Conservation (phyloP, 192 early-diverging fungal species). For the Dispira simplex region DNA sequence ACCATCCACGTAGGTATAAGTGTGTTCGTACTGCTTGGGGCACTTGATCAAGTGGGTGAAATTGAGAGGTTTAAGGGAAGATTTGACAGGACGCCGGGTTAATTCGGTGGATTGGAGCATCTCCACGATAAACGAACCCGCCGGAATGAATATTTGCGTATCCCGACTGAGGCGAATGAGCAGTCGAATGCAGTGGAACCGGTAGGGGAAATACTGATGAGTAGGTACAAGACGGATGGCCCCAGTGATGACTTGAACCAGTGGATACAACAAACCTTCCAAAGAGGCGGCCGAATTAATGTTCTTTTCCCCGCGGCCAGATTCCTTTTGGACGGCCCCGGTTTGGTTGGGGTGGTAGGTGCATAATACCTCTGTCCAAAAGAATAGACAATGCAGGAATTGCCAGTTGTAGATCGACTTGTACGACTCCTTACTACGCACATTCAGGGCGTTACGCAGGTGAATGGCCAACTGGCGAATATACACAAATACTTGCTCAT, state of each 20-base stretch:
- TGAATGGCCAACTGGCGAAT: slow-evolving; percentile 88
- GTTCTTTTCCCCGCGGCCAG: slow-evolving; percentile 11
- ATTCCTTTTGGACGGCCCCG: slow-evolving; percentile 11
- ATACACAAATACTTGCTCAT: slow-evolving; percentile 88
- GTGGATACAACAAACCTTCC: slow-evolving; percentile 62
- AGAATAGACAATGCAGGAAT: slow-evolving; percentile 79
- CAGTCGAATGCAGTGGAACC: slow-evolving; percentile 66
- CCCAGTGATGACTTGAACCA: slow-evolving; percentile 65
- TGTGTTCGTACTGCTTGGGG: slow-evolving; percentile 71
- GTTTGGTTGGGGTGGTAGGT: slow-evolving; percentile 36
- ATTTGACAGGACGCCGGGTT: slow-evolving; percentile 49
- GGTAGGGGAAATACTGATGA: slow-evolving; percentile 81
- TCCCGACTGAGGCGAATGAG: slow-evolving; percentile 53
- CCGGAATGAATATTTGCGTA: slow-evolving; percentile 70
- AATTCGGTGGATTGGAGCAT: slow-evolving; percentile 64
- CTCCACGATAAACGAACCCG: slow-evolving; percentile 73
- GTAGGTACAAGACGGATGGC: slow-evolving; percentile 74
- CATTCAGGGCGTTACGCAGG: slow-evolving; percentile 74
- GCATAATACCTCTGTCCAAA: slow-evolving; percentile 75
- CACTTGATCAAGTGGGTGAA: slow-evolving; percentile 62
- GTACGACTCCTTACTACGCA: slow-evolving; percentile 74
- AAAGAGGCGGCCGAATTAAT: slow-evolving; percentile 7
- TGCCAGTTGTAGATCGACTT: slow-evolving; percentile 95
- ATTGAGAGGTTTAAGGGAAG: slow-evolving; percentile 73
- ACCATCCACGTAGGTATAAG: slow-evolving; percentile 68